A percentile compares a stretch with the other conserved stretches of the same genome.
Evolutionary conservation across 768 basidiomycete genomes (phyloP).

Genomic region (Leccinum incarnatum): DNA sequence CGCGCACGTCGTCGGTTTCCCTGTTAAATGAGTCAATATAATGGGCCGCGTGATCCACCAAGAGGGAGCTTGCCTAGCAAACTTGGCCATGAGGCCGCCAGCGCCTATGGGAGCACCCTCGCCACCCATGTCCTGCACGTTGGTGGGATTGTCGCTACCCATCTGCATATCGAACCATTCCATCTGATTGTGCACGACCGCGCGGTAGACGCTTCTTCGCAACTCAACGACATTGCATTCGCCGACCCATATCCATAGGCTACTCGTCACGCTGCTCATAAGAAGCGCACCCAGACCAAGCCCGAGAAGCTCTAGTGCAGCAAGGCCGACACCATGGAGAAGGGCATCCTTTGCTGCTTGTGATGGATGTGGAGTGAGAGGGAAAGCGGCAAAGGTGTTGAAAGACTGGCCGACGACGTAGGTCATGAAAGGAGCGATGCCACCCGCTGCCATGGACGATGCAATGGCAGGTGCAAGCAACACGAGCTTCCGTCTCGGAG

Average conservation of each 20-base stretch:
- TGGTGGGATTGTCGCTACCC: slow-evolving; percentile 49
- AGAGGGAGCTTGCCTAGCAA: slow-evolving; percentile 56
- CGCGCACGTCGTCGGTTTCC: too few relatives aligned
- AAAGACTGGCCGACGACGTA: slow-evolving; percentile 75
- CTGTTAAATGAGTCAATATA: slow-evolving; percentile 10
- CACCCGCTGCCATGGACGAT: slow-evolving; percentile 62
- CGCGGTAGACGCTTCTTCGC: slow-evolving; percentile 63
- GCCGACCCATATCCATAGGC: slow-evolving; percentile 85
- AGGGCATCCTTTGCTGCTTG: slow-evolving; percentile 47
- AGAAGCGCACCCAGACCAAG: slow-evolving; percentile 65
- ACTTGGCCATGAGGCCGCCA: slow-evolving; percentile 91
- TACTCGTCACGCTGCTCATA: slow-evolving; percentile 71
- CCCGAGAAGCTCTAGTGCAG: slow-evolving; percentile 63
- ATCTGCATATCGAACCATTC: slow-evolving; percentile 89
- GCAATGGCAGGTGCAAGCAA: slow-evolving; percentile 64
- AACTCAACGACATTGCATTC: slow-evolving; percentile 74
- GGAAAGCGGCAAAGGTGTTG: slow-evolving; percentile 63
- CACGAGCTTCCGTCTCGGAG: slow-evolving; percentile 50
- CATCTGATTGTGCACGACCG: slow-evolving; percentile 70
- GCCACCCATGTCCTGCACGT: slow-evolving; percentile 34
- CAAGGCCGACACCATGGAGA: slow-evolving; percentile 54
- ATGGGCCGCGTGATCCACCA: neutral
- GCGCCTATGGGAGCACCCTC: slow-evolving; percentile 64
- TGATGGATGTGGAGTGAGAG: slow-evolving; percentile 39
- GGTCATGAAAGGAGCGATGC: slow-evolving; percentile 85